A percentile compares a stretch with the other conserved stretches of the same genome.
These are phyloP conservation scores for Pseudocercospora musae DNA, from an alignment of 2,329 filamentous ascomycete species.

Conservation along the genomic window DNA sequence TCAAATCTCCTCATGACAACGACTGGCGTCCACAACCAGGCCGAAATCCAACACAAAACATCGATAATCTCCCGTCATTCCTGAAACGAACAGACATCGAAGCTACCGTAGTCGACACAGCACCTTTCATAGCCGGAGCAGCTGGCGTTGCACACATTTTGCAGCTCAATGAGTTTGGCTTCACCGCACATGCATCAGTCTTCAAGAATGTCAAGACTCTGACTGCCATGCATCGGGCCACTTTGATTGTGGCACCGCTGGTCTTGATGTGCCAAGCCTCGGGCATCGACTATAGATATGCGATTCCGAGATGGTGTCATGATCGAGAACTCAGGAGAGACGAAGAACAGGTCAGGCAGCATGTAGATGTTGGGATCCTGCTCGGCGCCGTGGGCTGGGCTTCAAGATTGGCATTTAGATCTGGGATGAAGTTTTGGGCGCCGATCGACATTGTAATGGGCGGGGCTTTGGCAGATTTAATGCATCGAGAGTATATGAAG, in stretches of 20 bases:
- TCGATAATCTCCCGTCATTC: slow-evolving; percentile 23
- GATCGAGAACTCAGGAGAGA: slow-evolving; percentile 32
- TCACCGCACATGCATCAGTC: slow-evolving; percentile 27
- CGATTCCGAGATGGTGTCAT: slow-evolving; percentile 32
- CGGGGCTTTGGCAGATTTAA: slow-evolving; percentile 32
- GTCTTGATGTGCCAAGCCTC: slow-evolving; percentile 27
- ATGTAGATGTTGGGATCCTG: slow-evolving; percentile 32
- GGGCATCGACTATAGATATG: slow-evolving; percentile 28
- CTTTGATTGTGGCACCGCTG: slow-evolving; percentile 22
- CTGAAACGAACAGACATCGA: slow-evolving; percentile 28
- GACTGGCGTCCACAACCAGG: slow-evolving; percentile 31
- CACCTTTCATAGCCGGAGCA: slow-evolving; percentile 29
- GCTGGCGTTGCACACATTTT: slow-evolving; percentile 28
- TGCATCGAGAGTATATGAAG: slow-evolving; percentile 33
- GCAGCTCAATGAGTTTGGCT: slow-evolving; percentile 30
- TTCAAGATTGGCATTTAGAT: slow-evolving; percentile 22
- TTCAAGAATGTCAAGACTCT: slow-evolving; percentile 32
- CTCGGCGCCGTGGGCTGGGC: slow-evolving; percentile 27
- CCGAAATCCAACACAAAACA: slow-evolving; percentile 18
- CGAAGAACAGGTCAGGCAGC: slow-evolving; percentile 31
- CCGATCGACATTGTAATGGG: slow-evolving; percentile 32
- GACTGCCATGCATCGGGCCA: slow-evolving; percentile 28
- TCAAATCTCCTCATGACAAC: slow-evolving; percentile 29
- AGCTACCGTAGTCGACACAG: slow-evolving; percentile 31
- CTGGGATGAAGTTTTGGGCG: slow-evolving; percentile 27